Base-by-base conservation (phyloP, 2,329 filamentous ascomycete species). In the Leptodontidium sp. region DNA sequence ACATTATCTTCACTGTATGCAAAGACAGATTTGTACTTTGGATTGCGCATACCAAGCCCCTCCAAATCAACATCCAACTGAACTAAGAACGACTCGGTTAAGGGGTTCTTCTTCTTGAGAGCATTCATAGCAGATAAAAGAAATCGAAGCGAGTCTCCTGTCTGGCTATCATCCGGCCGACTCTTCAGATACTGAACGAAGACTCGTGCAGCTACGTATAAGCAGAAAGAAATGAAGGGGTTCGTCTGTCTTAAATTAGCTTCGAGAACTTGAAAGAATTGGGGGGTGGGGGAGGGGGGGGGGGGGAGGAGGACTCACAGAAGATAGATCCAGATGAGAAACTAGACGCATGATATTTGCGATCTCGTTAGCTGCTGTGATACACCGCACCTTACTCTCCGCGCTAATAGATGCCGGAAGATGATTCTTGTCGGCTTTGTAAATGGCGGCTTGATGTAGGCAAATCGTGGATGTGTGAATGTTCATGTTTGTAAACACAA, bases 151-250 rank as follows among this genome's bases (percentile, higher is more conserved):
- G 94, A 94, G 66, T 95, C 91, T 21, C 85, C 88, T 72, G 88
- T 92, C 79, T 89, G 92, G 77, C 85, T 88, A 79, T 98, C 95
- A 38, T 95, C 91, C 0, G 94, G 93, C n/a, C 91, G 87, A 67
- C 92, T 96, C 80, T 97, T 98, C n/a, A 98, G 85, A 76, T 97
- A 98, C 78, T 98, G 95, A 8, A 98, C 91, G 77, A 98, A 98
- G 0, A 98, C 95, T 63, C 96, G 88, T 26, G 95, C 93, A 12
- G 95, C 92, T n/a, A 98, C 94, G 75, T 98, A 98, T 53, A 99
- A 86, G 77, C 94, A 97, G 80, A 98, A 98, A 0, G 93, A 94
- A 75, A 97, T 91, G 78, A 98, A 98, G 0, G 95, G 93, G 74
- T 98, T 97, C 88, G 97, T 93, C 93, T 98, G 70, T 1, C 70